Evolutionary conservation across 805 yeast genomes (phyloP).

Genomic region (Naumovozyma castellii): DNA sequence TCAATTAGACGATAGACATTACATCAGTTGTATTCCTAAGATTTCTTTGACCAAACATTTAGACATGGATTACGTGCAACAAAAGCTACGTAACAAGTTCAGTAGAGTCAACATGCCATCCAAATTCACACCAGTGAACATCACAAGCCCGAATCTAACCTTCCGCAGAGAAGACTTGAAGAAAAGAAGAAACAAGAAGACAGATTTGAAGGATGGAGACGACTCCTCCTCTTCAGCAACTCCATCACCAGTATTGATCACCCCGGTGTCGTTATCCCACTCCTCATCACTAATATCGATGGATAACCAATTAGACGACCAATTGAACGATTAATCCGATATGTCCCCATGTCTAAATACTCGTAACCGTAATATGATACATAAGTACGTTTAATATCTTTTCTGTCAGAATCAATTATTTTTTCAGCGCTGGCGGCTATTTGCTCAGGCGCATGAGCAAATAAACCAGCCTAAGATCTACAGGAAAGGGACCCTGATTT

Average conservation of each 20-base stretch:
- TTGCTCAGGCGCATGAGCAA: no score
- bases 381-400: no score
- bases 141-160: conserved; percentile 51
- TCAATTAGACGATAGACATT: conserved; percentile 90
- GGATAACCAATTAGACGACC: conserved; percentile 9
- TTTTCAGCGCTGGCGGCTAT: no score
- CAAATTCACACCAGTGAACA: conserved; percentile 81
- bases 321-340: no score
- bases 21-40: conserved; percentile 91
- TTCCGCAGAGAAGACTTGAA: conserved; percentile 15
- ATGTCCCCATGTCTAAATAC: no score
- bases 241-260: conserved; percentile 4
- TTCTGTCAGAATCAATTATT: no score
- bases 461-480: no score
- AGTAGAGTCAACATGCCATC: conserved; percentile 83
- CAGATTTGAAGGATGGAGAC: neutral
- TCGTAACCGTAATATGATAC: no score
- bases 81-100: conserved; percentile 71
- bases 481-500: no score
- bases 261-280: conserved; percentile 9
- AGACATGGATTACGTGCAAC: conserved; percentile 82
- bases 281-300: conserved; percentile 13
- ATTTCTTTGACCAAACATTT: conserved; percentile 84
- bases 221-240: conserved; percentile 1
- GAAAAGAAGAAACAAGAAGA: conserved; percentile 1